Percentiles rank a stretch among this genome's conserved stretches.
These are phyloP conservation scores for Leptodermis oblonga DNA, from an alignment of 257 asterid species.

Conservation along the genomic window DNA sequence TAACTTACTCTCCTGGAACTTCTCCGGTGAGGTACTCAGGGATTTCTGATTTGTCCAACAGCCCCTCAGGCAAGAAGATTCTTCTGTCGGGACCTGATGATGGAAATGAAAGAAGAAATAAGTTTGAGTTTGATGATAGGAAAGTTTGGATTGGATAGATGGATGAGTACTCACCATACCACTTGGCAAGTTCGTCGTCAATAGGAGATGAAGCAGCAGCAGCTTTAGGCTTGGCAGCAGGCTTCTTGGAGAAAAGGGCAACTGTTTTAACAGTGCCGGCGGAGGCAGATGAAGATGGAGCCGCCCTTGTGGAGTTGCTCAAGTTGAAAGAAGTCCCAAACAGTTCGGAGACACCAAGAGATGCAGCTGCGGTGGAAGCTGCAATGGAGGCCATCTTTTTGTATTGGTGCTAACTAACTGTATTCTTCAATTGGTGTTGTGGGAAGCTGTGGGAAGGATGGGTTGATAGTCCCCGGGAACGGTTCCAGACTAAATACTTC, in stretches of 20 bases:
- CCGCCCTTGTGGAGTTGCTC: conserved; percentile 44
- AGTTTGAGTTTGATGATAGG: too few relatives aligned
- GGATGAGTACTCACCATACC: conserved; percentile 68
- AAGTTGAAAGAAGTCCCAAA: conserved; percentile 62
- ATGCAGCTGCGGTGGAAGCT: conserved; percentile 46
- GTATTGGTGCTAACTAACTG: not conserved
- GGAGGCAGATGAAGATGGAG: conserved; percentile 52
- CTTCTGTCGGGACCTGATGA: conserved; percentile 89
- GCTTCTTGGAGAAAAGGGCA: conserved; percentile 72
- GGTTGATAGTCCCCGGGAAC: too few relatives aligned
- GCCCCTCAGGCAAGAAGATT: conserved; percentile 89
- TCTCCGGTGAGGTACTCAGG: conserved; percentile 93
- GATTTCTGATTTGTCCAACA: conserved; percentile 92
- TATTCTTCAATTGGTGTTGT: not conserved
- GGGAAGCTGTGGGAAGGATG: not conserved
- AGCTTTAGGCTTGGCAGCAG: conserved; percentile 60
- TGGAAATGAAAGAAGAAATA: not conserved
- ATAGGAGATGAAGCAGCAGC: conserved; percentile 44
- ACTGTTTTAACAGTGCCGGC: conserved; percentile 57
- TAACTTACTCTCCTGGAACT: conserved; percentile 91
- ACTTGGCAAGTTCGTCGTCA: conserved; percentile 94
- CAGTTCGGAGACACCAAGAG: conserved; percentile 72
- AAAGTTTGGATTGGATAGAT: not conserved
- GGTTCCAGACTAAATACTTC: too few relatives aligned
- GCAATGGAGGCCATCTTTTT: conserved; percentile 64